Conservation (phyloP, 805 yeast genomes). For the Candida pseudofarinosa region DNA sequence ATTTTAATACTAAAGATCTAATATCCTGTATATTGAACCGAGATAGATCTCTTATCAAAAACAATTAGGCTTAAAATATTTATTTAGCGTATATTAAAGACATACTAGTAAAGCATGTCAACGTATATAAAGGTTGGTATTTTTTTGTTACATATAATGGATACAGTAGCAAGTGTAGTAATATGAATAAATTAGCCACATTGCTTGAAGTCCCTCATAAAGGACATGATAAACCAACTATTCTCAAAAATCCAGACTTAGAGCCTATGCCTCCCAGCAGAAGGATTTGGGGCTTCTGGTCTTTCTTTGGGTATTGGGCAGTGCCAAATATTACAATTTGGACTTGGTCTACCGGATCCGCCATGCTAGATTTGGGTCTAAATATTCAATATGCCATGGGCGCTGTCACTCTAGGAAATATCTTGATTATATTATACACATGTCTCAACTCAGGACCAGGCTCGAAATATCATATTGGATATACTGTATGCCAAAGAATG, state of each 20-base stretch:
- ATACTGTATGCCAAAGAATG: constrained; percentile 40
- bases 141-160: too few species aligned
- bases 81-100: too few species aligned
- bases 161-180: not conserved
- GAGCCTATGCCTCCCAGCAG: constrained; percentile 42
- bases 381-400: constrained; percentile 45
- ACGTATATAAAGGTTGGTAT: not conserved
- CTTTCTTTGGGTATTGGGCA: constrained; percentile 42
- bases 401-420: constrained; percentile 43
- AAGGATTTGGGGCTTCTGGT: constrained; percentile 44
- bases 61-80: too few species aligned
- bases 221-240: not conserved
- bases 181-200: not conserved
- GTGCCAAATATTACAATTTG: constrained; percentile 40
- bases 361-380: constrained; percentile 43
- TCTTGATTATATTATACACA: constrained; percentile 40
- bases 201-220: not conserved
- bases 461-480: constrained; percentile 47
- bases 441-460: constrained; percentile 48
- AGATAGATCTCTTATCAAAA: too few species aligned
- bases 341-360: constrained; percentile 42
- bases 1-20: too few species aligned
- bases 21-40: too few species aligned
- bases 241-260: constrained; percentile 34
- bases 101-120: not conserved